Evolutionary conservation across 148 eudicot genomes (phyloP).

Genomic region (Persicaria tinctoria): DNA sequence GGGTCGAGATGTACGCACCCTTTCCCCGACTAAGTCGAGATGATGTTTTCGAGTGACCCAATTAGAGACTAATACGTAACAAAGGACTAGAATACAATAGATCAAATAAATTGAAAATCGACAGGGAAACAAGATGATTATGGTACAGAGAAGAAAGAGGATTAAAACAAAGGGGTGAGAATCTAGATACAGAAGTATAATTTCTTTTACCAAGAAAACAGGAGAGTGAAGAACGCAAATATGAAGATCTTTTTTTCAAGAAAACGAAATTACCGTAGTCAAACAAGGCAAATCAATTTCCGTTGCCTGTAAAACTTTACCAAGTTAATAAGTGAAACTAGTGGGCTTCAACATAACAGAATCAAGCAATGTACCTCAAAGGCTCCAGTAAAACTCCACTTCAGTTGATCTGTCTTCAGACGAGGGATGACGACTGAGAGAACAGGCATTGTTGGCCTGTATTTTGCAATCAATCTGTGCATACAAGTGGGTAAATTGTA

Average conservation of each 20-base stretch:
- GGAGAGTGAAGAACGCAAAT: background rate
- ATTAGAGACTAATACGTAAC: too few relatives aligned
- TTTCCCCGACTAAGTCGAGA: too few relatives aligned
- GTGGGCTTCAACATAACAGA: background rate
- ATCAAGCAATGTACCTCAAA: slow-evolving; percentile 61
- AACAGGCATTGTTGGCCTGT: slow-evolving; percentile 96
- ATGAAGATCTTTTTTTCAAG: slow-evolving; percentile 6
- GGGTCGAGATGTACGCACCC: too few relatives aligned
- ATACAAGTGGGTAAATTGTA: background rate
- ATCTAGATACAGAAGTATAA: background rate
- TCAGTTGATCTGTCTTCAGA: slow-evolving; percentile 76
- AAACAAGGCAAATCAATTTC: slow-evolving; percentile 22
- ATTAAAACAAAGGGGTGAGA: background rate
- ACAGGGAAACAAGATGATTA: background rate
- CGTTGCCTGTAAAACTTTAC: slow-evolving; percentile 20
- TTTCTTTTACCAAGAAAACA: too few relatives aligned
- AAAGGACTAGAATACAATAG: too few relatives aligned
- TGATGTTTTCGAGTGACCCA: too few relatives aligned
- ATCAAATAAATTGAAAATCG: too few relatives aligned
- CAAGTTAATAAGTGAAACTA: slow-evolving; percentile 16
- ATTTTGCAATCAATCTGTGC: slow-evolving; percentile 85
- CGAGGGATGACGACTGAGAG: slow-evolving; percentile 91
- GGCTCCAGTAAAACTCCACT: slow-evolving; percentile 93
- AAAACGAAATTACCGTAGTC: slow-evolving; percentile 22
- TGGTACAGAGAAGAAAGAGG: background rate